Conservation (phyloP, 257 asterid species). For the Solanum verrucosum region DNA sequence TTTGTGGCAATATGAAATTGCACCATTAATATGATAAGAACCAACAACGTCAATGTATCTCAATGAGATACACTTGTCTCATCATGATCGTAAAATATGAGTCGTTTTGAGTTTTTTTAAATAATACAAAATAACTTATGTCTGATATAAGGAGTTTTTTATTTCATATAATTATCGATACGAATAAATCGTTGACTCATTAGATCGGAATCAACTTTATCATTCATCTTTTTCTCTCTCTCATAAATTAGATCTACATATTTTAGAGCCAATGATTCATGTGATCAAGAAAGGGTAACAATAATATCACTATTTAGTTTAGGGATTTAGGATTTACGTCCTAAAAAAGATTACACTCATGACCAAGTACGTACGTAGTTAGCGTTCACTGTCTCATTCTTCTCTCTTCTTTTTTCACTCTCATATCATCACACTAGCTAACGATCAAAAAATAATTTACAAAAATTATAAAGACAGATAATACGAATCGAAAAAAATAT, state of each 20-base stretch:
- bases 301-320: too few relatives aligned
- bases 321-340: background rate
- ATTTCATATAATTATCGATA: background rate
- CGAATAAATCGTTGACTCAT: rapidly evolving
- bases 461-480: background rate
- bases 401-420: background rate
- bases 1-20: background rate
- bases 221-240: background rate
- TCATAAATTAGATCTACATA: background rate
- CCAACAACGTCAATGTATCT: slow-evolving; percentile 13
- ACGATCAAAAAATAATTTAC: background rate
- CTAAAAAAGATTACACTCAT: background rate
- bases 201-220: rapidly evolving
- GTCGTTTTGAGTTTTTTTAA: background rate
- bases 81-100: background rate
- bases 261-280: background rate
- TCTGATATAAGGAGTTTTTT: background rate
- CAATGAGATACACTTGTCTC: slow-evolving; percentile 7
- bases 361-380: background rate
- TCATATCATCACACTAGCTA: background rate
- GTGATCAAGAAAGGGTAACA: background rate
- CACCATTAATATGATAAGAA: background rate
- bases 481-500: background rate
- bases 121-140: background rate
- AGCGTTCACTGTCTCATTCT: background rate